Conservation (phyloP, 208 protist species). For the Acanthamoeba lenticulata region DNA sequence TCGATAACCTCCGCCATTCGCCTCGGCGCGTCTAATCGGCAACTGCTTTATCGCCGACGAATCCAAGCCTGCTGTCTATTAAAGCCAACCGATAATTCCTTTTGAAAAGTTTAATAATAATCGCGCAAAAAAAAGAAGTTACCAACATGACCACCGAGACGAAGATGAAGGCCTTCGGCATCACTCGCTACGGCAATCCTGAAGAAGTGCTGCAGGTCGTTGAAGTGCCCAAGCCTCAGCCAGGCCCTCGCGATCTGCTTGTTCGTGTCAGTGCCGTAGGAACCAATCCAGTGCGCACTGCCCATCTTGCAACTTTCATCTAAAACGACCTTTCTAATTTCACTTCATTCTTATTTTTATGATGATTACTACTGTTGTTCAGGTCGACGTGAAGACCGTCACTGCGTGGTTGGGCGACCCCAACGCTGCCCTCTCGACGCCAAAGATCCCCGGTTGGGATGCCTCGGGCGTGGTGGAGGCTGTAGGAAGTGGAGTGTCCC, state of each 20-base stretch:
- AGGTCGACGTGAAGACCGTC: neutral
- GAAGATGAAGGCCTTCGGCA: neutral
- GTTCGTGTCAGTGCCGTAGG: neutral
- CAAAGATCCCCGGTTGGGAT: conserved; percentile 5
- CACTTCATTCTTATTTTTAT: too few species aligned
- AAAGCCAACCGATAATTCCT: too few species aligned
- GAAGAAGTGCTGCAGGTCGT: neutral
- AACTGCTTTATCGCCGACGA: too few species aligned
- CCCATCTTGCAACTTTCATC: neutral
- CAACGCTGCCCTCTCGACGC: neutral
- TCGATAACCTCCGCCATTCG: too few species aligned
- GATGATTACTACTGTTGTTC: neutral
- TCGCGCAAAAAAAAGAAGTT: neutral
- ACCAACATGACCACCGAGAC: neutral
- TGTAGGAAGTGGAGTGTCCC: neutral
- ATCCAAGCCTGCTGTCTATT: too few species aligned
- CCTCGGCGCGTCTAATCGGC: too few species aligned
- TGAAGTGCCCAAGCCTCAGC: neutral
- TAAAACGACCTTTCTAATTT: neutral
- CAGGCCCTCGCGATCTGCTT: neutral
- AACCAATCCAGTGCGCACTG: neutral
- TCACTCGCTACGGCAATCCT: neutral
- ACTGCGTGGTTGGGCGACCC: neutral
- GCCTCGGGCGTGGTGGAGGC: conserved; percentile 32
- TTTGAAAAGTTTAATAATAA: too few species aligned